phyloP scores from a whole-genome alignment of 306 rosid species.

The Fragaria ananassa region DNA sequence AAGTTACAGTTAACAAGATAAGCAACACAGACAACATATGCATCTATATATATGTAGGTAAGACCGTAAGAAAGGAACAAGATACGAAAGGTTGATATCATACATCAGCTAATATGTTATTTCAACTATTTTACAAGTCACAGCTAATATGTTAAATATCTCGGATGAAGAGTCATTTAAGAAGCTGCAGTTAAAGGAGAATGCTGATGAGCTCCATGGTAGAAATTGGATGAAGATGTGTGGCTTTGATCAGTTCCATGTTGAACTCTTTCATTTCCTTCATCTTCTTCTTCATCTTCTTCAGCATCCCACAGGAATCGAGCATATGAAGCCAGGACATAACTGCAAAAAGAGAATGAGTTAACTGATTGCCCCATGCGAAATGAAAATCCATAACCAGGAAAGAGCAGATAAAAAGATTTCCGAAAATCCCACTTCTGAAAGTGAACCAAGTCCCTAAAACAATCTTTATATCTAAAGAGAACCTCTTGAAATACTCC shows the following conservation, averaged over 20 bases:
- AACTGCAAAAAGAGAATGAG: slow-evolving; percentile 40
- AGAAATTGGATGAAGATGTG: slow-evolving; percentile 23
- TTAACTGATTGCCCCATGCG: slow-evolving; percentile 2
- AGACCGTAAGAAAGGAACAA: neutral
- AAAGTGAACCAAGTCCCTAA: neutral
- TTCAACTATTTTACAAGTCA: slow-evolving; percentile 8
- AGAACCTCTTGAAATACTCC: neutral
- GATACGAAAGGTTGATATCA: neutral
- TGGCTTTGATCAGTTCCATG: slow-evolving; percentile 29
- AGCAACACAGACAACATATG: neutral
- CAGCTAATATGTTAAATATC: neutral
- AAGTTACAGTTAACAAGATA: neutral
- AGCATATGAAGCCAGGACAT: slow-evolving; percentile 73
- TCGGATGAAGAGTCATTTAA: slow-evolving; percentile 16
- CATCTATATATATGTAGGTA: too few relatives aligned
- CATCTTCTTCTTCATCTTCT: slow-evolving; percentile 37
- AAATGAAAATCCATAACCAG: neutral
- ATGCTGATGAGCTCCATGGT: slow-evolving; percentile 38
- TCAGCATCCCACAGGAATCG: slow-evolving; percentile 75
- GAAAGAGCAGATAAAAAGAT: neutral
- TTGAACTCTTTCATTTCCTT: slow-evolving; percentile 14
- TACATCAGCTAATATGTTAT: slow-evolving; percentile 7
- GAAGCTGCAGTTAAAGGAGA: slow-evolving; percentile 51
- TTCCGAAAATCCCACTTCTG: neutral
- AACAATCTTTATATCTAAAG: neutral